A percentile compares a stretch with the other conserved stretches of the same genome.
phyloP scores from a whole-genome alignment of 148 eudicot genomes.

The Mesembryanthemum crystallinum region DNA sequence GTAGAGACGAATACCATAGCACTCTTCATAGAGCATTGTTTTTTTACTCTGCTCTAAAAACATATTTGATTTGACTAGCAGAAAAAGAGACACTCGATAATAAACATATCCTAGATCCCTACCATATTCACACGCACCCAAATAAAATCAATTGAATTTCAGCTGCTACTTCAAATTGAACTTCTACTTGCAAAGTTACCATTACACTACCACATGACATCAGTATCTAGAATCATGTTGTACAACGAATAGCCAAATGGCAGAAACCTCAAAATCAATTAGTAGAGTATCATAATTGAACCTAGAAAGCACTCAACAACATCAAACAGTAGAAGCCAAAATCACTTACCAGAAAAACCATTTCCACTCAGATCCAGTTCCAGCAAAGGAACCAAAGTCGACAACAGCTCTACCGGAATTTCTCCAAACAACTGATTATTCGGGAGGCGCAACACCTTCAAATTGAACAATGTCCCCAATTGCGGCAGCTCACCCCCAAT shows the following conservation, averaged over 20 bases:
- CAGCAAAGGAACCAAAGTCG: conserved; percentile 49
- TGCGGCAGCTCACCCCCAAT: conserved; percentile 69
- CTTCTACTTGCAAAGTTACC: not conserved
- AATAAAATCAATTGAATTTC: not conserved
- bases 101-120: conserved; percentile 5
- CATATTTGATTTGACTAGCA: not conserved
- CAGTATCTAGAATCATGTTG: not conserved
- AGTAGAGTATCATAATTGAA: not conserved
- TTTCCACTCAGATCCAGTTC: conserved; percentile 89
- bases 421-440: conserved; percentile 62
- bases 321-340: not conserved
- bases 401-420: conserved; percentile 56
- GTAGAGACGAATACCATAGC: not conserved
- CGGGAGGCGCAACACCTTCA: conserved; percentile 57
- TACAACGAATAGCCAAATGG: not conserved
- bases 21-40: not conserved
- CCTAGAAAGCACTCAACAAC: not conserved
- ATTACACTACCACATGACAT: not conserved
- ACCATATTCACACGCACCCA: not conserved
- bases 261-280: not conserved
- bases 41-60: conserved; percentile 2
- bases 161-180: not conserved
- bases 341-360: conserved; percentile 74
- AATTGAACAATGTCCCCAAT: conserved; percentile 48
- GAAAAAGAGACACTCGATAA: not conserved